Evolutionary conservation across 176 grass and related monocot genomes (phyloP).

Genomic region (Aegilops bicornis): DNA sequence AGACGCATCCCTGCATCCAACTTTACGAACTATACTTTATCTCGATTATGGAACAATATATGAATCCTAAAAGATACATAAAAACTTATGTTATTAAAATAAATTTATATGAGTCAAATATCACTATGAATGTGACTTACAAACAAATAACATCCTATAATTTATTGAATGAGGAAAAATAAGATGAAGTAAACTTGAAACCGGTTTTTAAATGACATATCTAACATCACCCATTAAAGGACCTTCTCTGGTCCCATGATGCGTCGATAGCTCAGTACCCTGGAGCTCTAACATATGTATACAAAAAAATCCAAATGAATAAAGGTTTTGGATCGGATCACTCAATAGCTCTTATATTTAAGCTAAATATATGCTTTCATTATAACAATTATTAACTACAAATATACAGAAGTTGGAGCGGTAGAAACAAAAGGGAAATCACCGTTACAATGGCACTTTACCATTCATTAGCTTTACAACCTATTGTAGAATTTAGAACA

Average conservation of each 20-base stretch:
- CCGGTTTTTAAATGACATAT: not conserved
- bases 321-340: not conserved
- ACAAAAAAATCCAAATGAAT: not conserved
- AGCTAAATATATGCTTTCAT: not conserved
- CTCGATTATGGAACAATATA: no score
- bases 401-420: not conserved
- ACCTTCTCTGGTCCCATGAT: not conserved
- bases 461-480: no score
- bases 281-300: not conserved
- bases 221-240: not conserved
- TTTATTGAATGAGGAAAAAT: not conserved
- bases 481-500: no score
- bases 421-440: no score
- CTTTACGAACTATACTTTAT: no score
- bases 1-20: no score
- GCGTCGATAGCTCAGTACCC: not conserved
- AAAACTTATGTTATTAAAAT: no score
- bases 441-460: no score
- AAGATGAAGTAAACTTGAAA: not conserved
- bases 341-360: not conserved
- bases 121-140: not conserved
- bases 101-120: no score
- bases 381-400: not conserved
- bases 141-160: not conserved
- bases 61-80: no score